Evolutionary conservation across 305 asterid species (phyloP).

Genomic region (Fraxinus angustifolia): DNA sequence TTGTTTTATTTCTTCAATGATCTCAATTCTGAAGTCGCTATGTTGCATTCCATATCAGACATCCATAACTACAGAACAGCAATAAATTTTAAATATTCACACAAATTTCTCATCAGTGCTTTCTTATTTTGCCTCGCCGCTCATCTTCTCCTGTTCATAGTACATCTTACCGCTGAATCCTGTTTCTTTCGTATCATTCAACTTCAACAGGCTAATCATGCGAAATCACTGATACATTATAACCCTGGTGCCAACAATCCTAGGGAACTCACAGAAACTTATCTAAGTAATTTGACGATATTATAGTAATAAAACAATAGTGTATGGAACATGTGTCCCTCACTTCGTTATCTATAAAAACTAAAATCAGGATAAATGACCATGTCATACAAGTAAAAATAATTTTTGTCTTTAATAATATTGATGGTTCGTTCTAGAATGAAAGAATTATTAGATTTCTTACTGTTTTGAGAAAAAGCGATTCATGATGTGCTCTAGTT

Average conservation of each 20-base stretch:
- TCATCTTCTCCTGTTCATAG: neutral
- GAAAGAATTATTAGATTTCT: neutral
- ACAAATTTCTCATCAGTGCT: neutral
- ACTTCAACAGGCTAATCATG: neutral
- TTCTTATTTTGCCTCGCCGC: neutral
- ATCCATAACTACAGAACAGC: neutral
- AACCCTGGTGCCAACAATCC: neutral
- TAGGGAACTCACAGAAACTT: neutral
- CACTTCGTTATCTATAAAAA: neutral
- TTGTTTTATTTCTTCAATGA: neutral
- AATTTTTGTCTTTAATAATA: neutral
- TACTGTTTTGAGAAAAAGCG: neutral
- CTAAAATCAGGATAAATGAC: neutral
- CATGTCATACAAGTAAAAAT: neutral
- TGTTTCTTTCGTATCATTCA: neutral
- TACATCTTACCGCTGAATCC: neutral
- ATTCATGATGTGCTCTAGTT: neutral
- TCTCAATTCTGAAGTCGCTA: neutral
- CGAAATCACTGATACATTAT: neutral
- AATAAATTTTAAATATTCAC: neutral
- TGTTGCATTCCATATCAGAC: neutral
- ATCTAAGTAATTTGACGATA: neutral
- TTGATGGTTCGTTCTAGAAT: neutral
- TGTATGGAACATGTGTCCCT: neutral
- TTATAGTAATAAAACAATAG: neutral